Evolutionary conservation across 805 yeast genomes (phyloP), one percentile per base, ranked within the genome.

Genomic region (Cyberlindnera mississippiensis): DNA sequence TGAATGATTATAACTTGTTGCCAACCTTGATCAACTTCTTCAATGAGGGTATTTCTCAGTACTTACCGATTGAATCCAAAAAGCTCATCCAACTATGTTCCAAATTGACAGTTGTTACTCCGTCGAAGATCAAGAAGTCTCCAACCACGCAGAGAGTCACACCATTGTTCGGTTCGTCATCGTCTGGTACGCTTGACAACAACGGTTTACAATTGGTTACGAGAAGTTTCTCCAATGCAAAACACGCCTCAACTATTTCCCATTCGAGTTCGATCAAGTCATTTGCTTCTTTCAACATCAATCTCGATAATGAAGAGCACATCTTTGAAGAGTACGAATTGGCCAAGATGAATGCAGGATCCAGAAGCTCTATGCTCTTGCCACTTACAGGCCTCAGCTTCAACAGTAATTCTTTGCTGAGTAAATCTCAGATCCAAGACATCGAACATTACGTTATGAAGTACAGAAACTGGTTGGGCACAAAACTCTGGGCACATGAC

Each of bases 1-100:
- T 72, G 33, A 56, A 55, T 15, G 96, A 89, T 59, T 75, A 74
- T 46, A 63, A 61, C 19, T 66, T 81, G 30, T 64, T 89, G 35
- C 78, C 93, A 11, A 82, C 87, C 0, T 64, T 88, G 54, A 72
- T 85, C 34, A 85, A 85, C 55, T 84, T 88, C 57, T 81, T 86
- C 56, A 85, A 85, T 59, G 95, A 85, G 61, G 88, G 81, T 12
- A 70, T 80, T n/a, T 68, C 76, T n/a, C 55, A 60, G 11, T 68
- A 60, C 43, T 63, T 84, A 40, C 95, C 93, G 1, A 62, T 80
- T 16, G 91, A 85, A 49, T 69, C 85, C 3, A 75, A 77, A 61
- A 71, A 65, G 44, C 61, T 85, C 45, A 67, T 84, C 24, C 87
- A 80, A 44, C 61, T 76, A 2, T 80, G 85, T 2, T 78, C 90